A percentile compares a stretch with the other conserved stretches of the same genome.
Evolutionary conservation across 306 rosid species (phyloP).

Genomic region (Pueraria montana): DNA sequence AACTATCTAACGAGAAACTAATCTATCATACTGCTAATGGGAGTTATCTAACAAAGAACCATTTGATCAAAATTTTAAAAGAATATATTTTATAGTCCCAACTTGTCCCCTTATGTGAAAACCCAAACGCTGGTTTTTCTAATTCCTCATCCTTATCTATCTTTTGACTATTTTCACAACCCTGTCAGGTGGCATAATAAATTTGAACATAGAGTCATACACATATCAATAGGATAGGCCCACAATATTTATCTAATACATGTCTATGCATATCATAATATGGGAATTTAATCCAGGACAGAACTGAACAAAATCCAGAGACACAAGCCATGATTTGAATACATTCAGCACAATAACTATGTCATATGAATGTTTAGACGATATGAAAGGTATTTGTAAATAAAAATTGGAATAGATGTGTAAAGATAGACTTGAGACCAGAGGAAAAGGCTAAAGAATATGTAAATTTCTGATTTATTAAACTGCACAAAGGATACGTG

Average conservation of each 20-base stretch:
- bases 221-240: neutral
- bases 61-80: neutral
- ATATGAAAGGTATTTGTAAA: neutral
- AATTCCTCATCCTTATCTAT: neutral
- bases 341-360: neutral
- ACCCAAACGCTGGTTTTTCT: neutral
- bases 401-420: conserved; percentile 9
- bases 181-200: neutral
- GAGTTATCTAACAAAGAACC: neutral
- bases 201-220: neutral
- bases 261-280: neutral
- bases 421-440: neutral
- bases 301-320: neutral
- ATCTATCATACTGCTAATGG: neutral
- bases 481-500: neutral
- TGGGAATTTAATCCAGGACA: neutral
- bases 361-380: neutral
- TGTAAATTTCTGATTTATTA: neutral
- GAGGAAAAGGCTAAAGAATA: neutral
- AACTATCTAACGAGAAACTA: neutral
- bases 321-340: neutral
- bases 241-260: neutral
- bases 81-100: neutral
- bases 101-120: neutral
- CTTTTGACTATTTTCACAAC: neutral